Evolutionary conservation across 2,329 filamentous ascomycete species (phyloP), one percentile per base, ranked within the genome.

Genomic region (Beauveria medogensis): DNA sequence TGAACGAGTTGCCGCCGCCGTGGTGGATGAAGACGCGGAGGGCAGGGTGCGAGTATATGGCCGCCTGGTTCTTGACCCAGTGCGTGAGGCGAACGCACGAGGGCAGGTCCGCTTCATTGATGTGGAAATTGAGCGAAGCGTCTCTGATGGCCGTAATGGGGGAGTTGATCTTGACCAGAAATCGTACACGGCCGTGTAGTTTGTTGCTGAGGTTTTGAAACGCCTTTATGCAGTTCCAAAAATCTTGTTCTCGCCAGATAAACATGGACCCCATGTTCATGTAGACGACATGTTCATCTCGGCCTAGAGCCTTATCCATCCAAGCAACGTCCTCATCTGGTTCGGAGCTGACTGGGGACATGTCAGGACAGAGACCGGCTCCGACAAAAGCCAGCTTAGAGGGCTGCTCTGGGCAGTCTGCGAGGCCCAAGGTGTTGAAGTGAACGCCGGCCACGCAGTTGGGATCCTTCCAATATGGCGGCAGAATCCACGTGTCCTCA

Each of bases 201-300:
- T 34, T 20, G 10, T 47, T n/a, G 18, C 37, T 24, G 30, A 56
- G 3, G 34, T 18, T 34, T 9, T 30, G 9, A 18, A 56, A 56
- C n/a, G 41, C 54, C 2, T 28, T 28, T 18, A 56, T 56, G 26
- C 54, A 56, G 26, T 47, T 56, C 40, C 54, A 46, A 20, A 46
- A 56, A 2, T 56, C 54, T 9, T 56, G 20, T n/a, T 47, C 20
- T 46, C 41, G 34, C 54, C 54, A 56, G 40, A 56, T 56, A 22
- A 46, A 56, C 54, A 56, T 56, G 41, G 54, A 56, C 1, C 54
- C 54, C 54, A 56, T 56, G 41, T 56, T 56, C 43, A 56, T 56
- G 41, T 56, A 56, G 26, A 56, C 54, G 2, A 56, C 54, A 3
- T 44, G 1, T 1, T 47, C 54, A 0, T 37, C 41, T 10, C 8